Conservation (phyloP, 306 rosid species). For the Psophocarpus tetragonolobus region DNA sequence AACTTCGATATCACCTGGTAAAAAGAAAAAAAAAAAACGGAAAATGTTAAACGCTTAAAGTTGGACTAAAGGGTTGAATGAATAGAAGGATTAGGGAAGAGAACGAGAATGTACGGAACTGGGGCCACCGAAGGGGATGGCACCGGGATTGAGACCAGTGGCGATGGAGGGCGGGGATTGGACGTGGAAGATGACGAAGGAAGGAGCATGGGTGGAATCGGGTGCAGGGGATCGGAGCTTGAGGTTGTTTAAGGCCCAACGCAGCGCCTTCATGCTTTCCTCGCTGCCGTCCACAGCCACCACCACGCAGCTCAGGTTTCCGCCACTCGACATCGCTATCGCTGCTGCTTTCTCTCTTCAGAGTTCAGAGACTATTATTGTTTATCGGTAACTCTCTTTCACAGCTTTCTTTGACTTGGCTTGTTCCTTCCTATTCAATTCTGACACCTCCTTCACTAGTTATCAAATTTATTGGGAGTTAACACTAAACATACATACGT, state of each 20-base stretch:
- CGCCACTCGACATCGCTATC: conserved; percentile 44
- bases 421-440: too few relatives aligned
- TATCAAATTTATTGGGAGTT: too few relatives aligned
- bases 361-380: neutral
- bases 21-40: neutral
- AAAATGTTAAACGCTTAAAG: too few relatives aligned
- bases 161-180: conserved; percentile 83
- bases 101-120: conserved; percentile 46
- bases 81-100: too few relatives aligned
- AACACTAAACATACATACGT: too few relatives aligned
- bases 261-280: conserved; percentile 79
- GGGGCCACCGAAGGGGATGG: conserved; percentile 88
- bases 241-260: conserved; percentile 82
- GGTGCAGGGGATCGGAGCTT: conserved; percentile 60
- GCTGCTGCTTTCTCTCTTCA: neutral
- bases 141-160: conserved; percentile 70
- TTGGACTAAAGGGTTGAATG: neutral
- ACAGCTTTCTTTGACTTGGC: too few relatives aligned
- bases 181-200: conserved; percentile 67
- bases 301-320: conserved; percentile 61
- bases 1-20: conserved; percentile 68
- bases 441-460: too few relatives aligned
- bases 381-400: neutral
- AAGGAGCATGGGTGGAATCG: conserved; percentile 30
- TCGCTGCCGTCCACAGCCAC: conserved; percentile 87